A percentile compares a stretch with the other conserved stretches of the same genome.
These are phyloP conservation scores for Cryptococcus amylolentus DNA, from an alignment of 1,284 basidiomycete species.

Conservation along the genomic window DNA sequence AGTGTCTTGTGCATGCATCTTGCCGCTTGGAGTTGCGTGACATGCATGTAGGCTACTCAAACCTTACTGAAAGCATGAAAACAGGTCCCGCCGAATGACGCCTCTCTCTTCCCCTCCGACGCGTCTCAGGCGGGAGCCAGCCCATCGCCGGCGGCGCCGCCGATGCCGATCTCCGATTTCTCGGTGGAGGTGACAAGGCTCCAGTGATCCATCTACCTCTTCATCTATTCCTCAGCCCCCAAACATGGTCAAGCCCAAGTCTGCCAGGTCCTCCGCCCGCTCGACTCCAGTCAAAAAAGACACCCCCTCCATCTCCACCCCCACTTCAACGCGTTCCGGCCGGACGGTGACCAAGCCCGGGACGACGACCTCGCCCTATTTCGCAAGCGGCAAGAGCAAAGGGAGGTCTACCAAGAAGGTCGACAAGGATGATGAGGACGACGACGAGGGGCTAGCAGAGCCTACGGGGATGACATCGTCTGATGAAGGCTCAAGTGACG, in stretches of 20 bases:
- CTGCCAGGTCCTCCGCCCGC: neutral
- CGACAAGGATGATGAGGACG: constrained; percentile 9
- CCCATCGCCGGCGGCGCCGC: neutral
- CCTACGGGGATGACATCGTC: constrained; percentile 40
- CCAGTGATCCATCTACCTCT: neutral
- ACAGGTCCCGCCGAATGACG: no score
- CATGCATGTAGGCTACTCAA: no score
- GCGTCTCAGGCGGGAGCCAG: no score
- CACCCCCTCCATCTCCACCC: neutral
- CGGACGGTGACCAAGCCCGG: constrained; percentile 6
- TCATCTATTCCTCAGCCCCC: neutral
- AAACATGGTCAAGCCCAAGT: neutral
- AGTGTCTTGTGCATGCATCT: no score
- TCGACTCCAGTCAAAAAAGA: no score
- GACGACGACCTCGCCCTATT: constrained; percentile 15
- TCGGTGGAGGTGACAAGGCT: neutral
- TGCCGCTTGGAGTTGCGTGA: no score
- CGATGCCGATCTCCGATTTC: neutral
- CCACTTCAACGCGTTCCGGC: constrained; percentile 9
- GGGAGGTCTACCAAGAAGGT: constrained; percentile 1
- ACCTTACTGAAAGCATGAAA: no score
- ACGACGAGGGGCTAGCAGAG: neutral
- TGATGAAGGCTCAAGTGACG: constrained; percentile 12
- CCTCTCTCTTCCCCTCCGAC: no score
- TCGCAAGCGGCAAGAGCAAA: constrained; percentile 6